Evolutionary conservation across 192 early-diverging fungal genomes (phyloP).

Genomic region (Pecoramyces ruminantium): DNA sequence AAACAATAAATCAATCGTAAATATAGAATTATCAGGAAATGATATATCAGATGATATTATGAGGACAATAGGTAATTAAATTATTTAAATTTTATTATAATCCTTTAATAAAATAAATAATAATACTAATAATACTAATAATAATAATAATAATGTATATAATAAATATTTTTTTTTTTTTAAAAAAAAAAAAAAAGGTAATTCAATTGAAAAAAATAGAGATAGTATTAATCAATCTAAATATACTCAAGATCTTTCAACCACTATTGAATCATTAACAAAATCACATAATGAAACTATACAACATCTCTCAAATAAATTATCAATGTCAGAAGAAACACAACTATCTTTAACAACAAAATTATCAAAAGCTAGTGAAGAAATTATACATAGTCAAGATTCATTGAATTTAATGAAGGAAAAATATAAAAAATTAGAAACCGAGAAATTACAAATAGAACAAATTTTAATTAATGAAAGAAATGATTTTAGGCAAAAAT

Average conservation of each 20-base stretch:
- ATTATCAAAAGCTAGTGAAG: conserved; percentile 12
- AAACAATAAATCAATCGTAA: conserved; percentile 19
- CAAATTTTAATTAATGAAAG: conserved; percentile 1
- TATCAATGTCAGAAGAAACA: conserved; percentile 9
- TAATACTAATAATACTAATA: not conserved
- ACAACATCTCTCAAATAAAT: conserved; percentile 9
- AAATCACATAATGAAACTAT: conserved; percentile 18
- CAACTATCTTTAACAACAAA: conserved; percentile 8
- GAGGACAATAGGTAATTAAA: not conserved
- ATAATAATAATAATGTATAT: too few relatives aligned
- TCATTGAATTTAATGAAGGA: conserved; percentile 9
- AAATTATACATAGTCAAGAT: conserved; percentile 14
- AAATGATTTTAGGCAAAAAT: not conserved
- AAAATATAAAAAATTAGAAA: conserved; percentile 6
- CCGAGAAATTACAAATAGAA: not conserved
- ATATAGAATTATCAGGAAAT: conserved; percentile 27
- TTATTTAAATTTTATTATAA: not conserved
- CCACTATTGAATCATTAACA: conserved; percentile 17
- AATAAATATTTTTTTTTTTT: too few relatives aligned
- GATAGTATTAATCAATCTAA: conserved; percentile 9
- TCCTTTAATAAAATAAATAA: not conserved
- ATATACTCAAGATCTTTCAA: conserved; percentile 12
- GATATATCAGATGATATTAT: conserved; percentile 31
- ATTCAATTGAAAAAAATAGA: conserved; percentile 20
- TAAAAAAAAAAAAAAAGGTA: too few relatives aligned